Evolutionary conservation across 352 stramenopile genomes (phyloP).

Genomic region (Phytophthora tentaculata): DNA sequence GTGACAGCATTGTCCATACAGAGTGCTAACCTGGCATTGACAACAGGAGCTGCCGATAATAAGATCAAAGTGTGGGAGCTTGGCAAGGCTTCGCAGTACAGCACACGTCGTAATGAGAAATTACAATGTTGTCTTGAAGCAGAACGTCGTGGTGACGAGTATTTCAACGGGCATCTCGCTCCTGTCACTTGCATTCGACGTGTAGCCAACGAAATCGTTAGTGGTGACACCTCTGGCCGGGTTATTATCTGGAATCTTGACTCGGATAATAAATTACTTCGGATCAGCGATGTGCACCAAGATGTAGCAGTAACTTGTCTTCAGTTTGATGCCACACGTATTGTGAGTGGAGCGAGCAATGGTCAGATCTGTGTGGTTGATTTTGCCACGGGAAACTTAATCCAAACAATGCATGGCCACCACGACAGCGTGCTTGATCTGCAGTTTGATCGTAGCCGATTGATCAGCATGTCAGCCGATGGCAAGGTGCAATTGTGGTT

Average conservation of each 20-base stretch:
- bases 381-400: conserved; percentile 70
- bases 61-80: conserved; percentile 74
- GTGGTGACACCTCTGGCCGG: conserved; percentile 60
- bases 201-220: conserved; percentile 76
- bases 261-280: conserved; percentile 62
- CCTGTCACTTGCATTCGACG: conserved; percentile 63
- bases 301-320: conserved; percentile 62
- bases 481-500: conserved; percentile 68
- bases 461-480: conserved; percentile 74
- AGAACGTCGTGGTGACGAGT: conserved; percentile 45
- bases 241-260: conserved; percentile 80
- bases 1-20: conserved; percentile 56
- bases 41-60: conserved; percentile 63
- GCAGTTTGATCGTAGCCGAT: conserved; percentile 72
- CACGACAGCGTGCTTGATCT: conserved; percentile 57
- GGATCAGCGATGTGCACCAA: conserved; percentile 64
- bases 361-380: conserved; percentile 75
- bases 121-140: conserved; percentile 49
- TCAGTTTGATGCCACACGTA: conserved; percentile 79
- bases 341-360: conserved; percentile 62
- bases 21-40: conserved; percentile 50
- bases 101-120: conserved; percentile 41
- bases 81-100: conserved; percentile 25
- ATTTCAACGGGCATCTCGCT: conserved; percentile 60
- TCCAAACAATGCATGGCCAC: conserved; percentile 73